Percentiles rank a stretch among this genome's conserved stretches.
Conservation (phyloP, 805 yeast genomes). For the Barnettozyma salicaria region DNA sequence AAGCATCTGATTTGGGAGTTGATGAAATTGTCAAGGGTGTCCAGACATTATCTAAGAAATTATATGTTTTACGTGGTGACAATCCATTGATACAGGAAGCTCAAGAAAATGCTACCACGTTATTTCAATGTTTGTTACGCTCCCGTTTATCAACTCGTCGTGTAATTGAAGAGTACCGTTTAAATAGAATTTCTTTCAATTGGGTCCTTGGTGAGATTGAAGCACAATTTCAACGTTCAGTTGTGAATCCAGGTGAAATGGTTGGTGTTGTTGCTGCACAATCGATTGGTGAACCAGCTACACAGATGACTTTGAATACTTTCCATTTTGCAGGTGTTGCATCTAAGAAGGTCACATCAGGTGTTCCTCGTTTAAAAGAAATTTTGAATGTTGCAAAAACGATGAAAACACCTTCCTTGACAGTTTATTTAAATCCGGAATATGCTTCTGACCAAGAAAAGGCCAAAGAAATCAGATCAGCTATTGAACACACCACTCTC, state of each 20-base stretch:
- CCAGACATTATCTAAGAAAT: conserved; percentile 54
- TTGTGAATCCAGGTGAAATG: conserved; percentile 97
- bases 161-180: conserved; percentile 82
- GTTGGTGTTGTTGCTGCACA: conserved; percentile 97
- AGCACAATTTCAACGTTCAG: conserved; percentile 83
- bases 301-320: conserved; percentile 95
- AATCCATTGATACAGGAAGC: conserved; percentile 73
- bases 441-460: conserved; percentile 83
- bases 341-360: conserved; percentile 90
- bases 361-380: conserved; percentile 86
- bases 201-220: conserved; percentile 96
- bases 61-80: conserved; percentile 78
- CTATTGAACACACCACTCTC: conserved; percentile 93
- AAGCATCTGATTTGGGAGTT: conserved; percentile 84
- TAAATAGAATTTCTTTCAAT: conserved; percentile 81
- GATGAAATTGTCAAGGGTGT: conserved; percentile 75
- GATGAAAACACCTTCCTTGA: conserved; percentile 98
- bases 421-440: conserved; percentile 82
- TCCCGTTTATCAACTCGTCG: conserved; percentile 89
- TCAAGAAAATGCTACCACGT: conserved; percentile 82
- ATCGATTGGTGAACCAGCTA: conserved; percentile 97
- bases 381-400: conserved; percentile 97
- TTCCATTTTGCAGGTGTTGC: conserved; percentile 99
- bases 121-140: conserved; percentile 88
- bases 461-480: conserved; percentile 93